Conservation (phyloP, 768 basidiomycete species). For the Mycena venus region DNA sequence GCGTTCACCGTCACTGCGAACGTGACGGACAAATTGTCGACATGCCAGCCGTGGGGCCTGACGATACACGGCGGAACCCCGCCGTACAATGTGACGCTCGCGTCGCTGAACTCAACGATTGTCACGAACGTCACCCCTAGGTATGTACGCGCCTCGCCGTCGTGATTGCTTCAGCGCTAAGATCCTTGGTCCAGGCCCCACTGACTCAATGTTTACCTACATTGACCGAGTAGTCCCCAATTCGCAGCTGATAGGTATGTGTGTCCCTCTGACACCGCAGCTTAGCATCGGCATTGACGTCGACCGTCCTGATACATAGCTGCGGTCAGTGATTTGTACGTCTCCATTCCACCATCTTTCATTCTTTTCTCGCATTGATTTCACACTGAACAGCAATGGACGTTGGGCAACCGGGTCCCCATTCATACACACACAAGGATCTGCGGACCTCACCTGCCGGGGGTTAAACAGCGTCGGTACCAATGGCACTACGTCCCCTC, state of each 20-base stretch:
- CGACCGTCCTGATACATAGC: background rate
- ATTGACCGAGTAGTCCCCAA: constrained; percentile 51
- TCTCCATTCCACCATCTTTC: background rate
- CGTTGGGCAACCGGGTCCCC: background rate
- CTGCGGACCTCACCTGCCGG: background rate
- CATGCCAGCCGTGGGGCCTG: constrained; percentile 58
- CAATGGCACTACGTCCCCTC: too few relatives aligned
- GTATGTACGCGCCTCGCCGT: constrained; percentile 35
- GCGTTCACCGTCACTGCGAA: constrained; percentile 51
- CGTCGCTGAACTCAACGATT: constrained; percentile 44
- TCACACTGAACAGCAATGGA: background rate
- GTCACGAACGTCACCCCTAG: constrained; percentile 54
- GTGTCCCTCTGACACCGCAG: background rate
- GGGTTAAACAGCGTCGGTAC: background rate
- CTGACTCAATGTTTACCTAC: constrained; percentile 49
- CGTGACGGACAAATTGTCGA: constrained; percentile 45
- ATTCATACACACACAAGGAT: background rate
- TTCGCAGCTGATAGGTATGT: constrained; percentile 51
- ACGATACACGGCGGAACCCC: constrained; percentile 52
- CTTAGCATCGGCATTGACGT: too few relatives aligned
- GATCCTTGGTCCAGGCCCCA: background rate
- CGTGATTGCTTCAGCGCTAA: background rate
- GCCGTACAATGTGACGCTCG: constrained; percentile 56
- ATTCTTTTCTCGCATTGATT: background rate
- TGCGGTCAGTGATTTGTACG: background rate